phyloP scores from a whole-genome alignment of 768 basidiomycete species.

The Butyriboletus loyo region DNA sequence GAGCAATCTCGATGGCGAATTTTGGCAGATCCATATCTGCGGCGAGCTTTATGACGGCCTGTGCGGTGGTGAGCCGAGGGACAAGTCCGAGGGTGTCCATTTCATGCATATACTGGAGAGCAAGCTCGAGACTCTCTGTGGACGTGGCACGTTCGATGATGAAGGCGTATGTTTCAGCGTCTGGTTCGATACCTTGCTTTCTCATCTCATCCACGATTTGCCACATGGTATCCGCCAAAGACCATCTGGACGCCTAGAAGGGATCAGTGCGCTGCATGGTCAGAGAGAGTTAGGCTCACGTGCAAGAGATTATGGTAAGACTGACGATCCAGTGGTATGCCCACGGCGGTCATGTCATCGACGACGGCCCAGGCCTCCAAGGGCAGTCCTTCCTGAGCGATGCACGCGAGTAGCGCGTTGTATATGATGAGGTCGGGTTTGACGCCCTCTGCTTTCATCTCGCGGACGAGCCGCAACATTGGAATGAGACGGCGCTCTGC shows the following conservation, averaged over 20 bases:
- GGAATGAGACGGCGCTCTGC: conserved; percentile 35
- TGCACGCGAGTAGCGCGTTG: conserved; percentile 51
- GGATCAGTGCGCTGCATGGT: conserved; percentile 6
- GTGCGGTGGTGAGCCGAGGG: conserved; percentile 48
- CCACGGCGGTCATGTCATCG: conserved; percentile 61
- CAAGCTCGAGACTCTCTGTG: conserved; percentile 59
- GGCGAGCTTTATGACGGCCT: conserved; percentile 52
- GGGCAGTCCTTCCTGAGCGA: conserved; percentile 41
- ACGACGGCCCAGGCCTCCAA: conserved; percentile 62
- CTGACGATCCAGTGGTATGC: conserved; percentile 46
- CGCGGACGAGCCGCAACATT: conserved; percentile 43
- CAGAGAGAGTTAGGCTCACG: conserved; percentile 37
- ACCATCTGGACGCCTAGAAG: conserved; percentile 45
- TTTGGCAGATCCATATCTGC: conserved; percentile 54
- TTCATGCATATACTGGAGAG: conserved; percentile 56
- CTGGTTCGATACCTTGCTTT: conserved; percentile 44
- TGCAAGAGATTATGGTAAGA: conserved; percentile 60
- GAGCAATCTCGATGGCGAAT: conserved; percentile 70
- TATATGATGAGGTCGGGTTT: conserved; percentile 57
- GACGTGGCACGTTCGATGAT: conserved; percentile 48
- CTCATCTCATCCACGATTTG: conserved; percentile 56
- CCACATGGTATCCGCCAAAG: conserved; percentile 40
- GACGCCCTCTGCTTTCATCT: conserved; percentile 58
- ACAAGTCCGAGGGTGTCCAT: conserved; percentile 52
- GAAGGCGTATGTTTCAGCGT: conserved; percentile 49